Percentiles rank a stretch among this genome's conserved stretches.
Evolutionary conservation across 2,329 filamentous ascomycete species (phyloP).

Genomic region (Tympanopsis confertula): DNA sequence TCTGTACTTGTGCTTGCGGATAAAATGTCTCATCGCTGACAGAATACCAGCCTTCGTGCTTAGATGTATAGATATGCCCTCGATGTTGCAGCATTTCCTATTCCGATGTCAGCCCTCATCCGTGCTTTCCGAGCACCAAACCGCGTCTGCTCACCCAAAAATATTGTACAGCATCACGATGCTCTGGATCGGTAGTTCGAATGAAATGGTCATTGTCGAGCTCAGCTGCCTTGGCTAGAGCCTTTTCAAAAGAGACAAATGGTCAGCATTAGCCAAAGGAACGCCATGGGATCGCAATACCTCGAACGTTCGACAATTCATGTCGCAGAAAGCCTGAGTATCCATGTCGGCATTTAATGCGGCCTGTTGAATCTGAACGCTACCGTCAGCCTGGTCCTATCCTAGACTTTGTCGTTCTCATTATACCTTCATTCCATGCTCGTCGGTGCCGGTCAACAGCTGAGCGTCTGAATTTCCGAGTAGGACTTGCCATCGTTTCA

Average conservation of each 20-base stretch:
- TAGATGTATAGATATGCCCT: conserved; percentile 71
- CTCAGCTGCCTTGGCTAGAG: conserved; percentile 57
- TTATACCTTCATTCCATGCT: conserved; percentile 90
- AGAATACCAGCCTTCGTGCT: conserved; percentile 92
- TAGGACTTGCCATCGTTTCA: conserved; percentile 83
- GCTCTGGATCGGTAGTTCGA: conserved; percentile 74
- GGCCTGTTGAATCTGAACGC: conserved; percentile 53
- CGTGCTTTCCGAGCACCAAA: conserved; percentile 15
- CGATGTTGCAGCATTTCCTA: neutral
- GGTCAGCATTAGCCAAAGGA: neutral
- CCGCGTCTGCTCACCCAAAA: conserved; percentile 77
- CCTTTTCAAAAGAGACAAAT: conserved; percentile 21
- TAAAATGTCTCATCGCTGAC: conserved; percentile 97
- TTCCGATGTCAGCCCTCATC: neutral
- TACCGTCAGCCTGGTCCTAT: no score
- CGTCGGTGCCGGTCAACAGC: conserved; percentile 85
- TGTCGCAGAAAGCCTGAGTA: conserved; percentile 79
- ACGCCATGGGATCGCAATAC: no score
- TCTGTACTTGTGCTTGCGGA: conserved; percentile 62
- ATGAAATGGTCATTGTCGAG: conserved; percentile 80
- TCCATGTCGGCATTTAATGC: conserved; percentile 59
- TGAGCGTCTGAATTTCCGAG: conserved; percentile 54
- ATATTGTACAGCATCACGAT: conserved; percentile 74
- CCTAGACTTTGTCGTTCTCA: no score
- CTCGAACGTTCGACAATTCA: conserved; percentile 64